Evolutionary conservation across 805 yeast genomes (phyloP).

Genomic region (Kodamaea hsintzibuensis): DNA sequence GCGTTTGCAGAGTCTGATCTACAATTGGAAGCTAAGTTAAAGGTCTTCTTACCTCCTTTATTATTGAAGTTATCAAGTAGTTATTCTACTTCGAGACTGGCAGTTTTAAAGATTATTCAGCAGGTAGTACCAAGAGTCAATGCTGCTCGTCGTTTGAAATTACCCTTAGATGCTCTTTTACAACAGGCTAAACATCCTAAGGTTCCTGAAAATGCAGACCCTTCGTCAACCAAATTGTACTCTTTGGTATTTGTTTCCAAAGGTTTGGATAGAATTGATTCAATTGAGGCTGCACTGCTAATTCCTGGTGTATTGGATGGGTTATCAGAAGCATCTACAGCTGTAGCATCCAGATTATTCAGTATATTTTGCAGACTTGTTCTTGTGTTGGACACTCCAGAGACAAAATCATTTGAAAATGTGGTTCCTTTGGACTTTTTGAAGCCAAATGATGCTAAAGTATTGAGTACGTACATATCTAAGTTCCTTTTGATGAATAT

Average conservation of each 20-base stretch:
- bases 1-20: constrained; percentile 71
- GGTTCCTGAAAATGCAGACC: constrained; percentile 42
- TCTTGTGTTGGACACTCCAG: constrained; percentile 48
- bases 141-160: constrained; percentile 50
- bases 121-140: constrained; percentile 68
- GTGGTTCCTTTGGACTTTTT: constrained; percentile 36
- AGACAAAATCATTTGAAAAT: constrained; percentile 45
- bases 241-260: constrained; percentile 65
- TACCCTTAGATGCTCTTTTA: constrained; percentile 66
- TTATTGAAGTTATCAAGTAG: constrained; percentile 76
- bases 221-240: constrained; percentile 57
- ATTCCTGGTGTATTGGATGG: constrained; percentile 50
- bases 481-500: constrained; percentile 53
- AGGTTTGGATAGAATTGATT: constrained; percentile 58
- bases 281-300: constrained; percentile 37
- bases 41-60: constrained; percentile 71
- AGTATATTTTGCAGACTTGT: constrained; percentile 54
- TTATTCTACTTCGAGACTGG: constrained; percentile 61
- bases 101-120: constrained; percentile 65
- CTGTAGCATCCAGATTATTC: constrained; percentile 59
- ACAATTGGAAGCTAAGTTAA: constrained; percentile 61
- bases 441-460: constrained; percentile 41
- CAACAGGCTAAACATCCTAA: constrained; percentile 62
- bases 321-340: constrained; percentile 38
- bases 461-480: constrained; percentile 48